A percentile compares a stretch with the other conserved stretches of the same genome.
Conservation (phyloP, 1,284 basidiomycete species). For the Ceratorhiza oryzae-sativae region DNA sequence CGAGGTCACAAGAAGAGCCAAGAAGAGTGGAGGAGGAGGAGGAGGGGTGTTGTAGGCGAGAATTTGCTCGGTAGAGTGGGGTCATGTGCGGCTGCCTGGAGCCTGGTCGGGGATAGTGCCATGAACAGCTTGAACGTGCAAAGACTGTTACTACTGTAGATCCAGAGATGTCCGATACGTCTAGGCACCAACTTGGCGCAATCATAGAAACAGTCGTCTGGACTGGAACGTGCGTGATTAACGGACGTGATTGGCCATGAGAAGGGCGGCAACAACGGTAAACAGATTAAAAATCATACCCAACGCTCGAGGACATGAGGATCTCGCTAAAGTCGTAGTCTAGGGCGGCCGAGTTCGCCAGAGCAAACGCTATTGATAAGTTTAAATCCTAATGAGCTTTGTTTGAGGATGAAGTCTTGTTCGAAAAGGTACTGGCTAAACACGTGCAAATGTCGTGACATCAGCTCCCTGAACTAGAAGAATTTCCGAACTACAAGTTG, state of each 20-base stretch:
- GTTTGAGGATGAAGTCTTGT: neutral
- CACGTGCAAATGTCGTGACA: neutral
- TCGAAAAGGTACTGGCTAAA: neutral
- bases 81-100: too few relatives aligned
- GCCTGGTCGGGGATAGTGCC: neutral
- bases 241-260: conserved; percentile 1
- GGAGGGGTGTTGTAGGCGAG: neutral
- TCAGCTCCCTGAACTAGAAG: neutral
- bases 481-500: too few relatives aligned
- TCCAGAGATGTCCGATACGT: neutral
- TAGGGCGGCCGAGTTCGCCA: neutral
- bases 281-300: neutral
- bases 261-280: neutral
- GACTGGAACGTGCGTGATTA: conserved; percentile 17
- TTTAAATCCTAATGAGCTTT: too few relatives aligned
- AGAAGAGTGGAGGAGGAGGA: too few relatives aligned
- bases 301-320: neutral
- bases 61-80: neutral
- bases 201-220: neutral
- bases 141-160: neutral
- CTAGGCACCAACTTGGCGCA: neutral
- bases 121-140: neutral
- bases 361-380: neutral
- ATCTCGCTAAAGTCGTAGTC: neutral
- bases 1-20: neutral